Evolutionary conservation across 345 rosid genomes (phyloP).

Genomic region (Eucalyptus marginata): DNA sequence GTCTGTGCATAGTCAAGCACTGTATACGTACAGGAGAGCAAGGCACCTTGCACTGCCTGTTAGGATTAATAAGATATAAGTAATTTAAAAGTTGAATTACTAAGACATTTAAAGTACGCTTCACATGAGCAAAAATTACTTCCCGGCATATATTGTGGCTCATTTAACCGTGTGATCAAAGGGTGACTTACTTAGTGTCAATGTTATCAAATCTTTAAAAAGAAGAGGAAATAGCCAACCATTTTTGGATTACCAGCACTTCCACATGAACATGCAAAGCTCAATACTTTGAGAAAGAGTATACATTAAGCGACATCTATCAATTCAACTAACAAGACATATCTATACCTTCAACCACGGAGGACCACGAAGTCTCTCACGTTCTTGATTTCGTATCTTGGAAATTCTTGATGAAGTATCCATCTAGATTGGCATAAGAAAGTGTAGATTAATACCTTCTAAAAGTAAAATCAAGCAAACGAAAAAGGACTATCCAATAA

Average conservation of each 20-base stretch:
- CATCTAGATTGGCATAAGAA: constrained; percentile 72
- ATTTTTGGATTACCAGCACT: background rate
- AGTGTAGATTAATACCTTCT: background rate
- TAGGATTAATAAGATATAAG: background rate
- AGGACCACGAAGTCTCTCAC: constrained; percentile 93
- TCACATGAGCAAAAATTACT: background rate
- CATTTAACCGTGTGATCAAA: background rate
- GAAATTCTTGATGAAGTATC: constrained; percentile 96
- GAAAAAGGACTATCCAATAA: background rate
- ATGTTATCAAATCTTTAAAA: background rate
- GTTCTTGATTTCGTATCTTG: constrained; percentile 80
- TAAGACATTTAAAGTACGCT: background rate
- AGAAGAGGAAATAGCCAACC: background rate
- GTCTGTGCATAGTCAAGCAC: constrained; percentile 96
- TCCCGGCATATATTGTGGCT: background rate
- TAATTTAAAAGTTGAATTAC: background rate
- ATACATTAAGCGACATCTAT: background rate
- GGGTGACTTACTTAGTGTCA: background rate
- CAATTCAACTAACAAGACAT: background rate
- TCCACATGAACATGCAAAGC: background rate
- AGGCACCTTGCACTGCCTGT: constrained; percentile 80
- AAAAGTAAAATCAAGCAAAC: background rate
- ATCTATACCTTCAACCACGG: constrained; percentile 81
- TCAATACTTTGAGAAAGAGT: background rate
- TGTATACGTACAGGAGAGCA: constrained; percentile 67